Percentiles rank a stretch among this genome's conserved stretches.
phyloP scores from a whole-genome alignment of 2,329 filamentous ascomycete species.

The Phyllosticta citriasiana region DNA sequence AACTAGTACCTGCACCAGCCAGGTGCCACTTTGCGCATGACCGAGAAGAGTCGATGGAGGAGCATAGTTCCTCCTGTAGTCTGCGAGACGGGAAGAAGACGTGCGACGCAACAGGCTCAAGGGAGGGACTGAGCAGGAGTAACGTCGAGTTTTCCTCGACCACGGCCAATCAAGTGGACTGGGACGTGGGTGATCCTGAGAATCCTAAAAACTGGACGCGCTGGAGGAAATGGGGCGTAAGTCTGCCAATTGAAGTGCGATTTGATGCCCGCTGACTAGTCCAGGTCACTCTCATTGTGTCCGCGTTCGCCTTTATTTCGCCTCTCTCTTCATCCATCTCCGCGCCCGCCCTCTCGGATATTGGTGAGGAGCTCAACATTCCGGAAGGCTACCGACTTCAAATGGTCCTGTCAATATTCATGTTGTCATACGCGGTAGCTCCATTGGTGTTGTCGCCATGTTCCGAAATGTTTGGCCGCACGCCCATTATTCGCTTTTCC shows the following conservation, averaged over 20 bases:
- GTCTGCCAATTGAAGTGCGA: not conserved
- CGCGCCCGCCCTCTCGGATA: constrained; percentile 23
- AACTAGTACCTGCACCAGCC: not conserved
- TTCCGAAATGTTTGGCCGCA: constrained; percentile 26
- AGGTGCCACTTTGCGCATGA: not conserved
- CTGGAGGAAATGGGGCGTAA: constrained; percentile 1
- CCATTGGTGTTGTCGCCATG: constrained; percentile 28
- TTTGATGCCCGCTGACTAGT: not conserved
- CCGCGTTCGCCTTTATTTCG: constrained; percentile 29
- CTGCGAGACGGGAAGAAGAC: too few species aligned
- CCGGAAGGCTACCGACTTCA: constrained; percentile 17
- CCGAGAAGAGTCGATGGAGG: not conserved
- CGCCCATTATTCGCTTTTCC: constrained; percentile 25
- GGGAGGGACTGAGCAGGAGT: not conserved
- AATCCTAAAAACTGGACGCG: constrained; percentile 5
- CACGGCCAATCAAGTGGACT: not conserved
- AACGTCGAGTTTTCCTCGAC: not conserved
- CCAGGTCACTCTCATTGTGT: constrained; percentile 33
- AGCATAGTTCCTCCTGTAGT: not conserved
- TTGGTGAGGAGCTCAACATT: constrained; percentile 26
- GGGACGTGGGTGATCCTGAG: not conserved
- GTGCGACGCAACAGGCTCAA: not conserved
- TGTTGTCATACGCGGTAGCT: constrained; percentile 31
- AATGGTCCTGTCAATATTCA: constrained; percentile 29
- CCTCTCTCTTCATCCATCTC: constrained; percentile 32